Conservation (phyloP, 2,329 filamentous ascomycete species). For the Sporothrix pseudoabietina region DNA sequence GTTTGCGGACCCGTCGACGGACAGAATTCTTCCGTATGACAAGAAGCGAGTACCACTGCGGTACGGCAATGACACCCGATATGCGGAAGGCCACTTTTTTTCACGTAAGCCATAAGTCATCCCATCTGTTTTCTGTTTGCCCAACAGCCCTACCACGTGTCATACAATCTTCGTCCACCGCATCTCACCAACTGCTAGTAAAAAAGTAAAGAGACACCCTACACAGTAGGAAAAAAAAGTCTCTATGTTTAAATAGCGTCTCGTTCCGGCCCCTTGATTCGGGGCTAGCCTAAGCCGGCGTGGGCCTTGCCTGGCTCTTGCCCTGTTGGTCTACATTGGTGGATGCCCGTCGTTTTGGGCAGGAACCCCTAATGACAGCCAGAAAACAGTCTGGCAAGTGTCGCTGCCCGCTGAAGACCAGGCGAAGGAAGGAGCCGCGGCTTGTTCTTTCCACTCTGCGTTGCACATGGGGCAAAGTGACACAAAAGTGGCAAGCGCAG, state of each 20-base stretch:
- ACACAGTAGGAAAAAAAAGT: no score
- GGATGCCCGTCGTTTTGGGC: neutral
- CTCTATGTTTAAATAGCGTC: neutral
- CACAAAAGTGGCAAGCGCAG: slow-evolving; percentile 1
- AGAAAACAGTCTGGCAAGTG: neutral
- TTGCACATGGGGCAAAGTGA: neutral
- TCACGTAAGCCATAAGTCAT: no score
- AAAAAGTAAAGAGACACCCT: neutral
- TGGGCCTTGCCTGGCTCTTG: neutral
- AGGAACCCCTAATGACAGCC: neutral
- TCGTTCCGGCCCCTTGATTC: neutral
- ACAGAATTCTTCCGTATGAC: slow-evolving; percentile 20
- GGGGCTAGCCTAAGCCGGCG: slow-evolving; percentile 12
- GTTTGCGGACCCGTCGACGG: slow-evolving; percentile 30
- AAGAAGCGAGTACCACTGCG: slow-evolving; percentile 29
- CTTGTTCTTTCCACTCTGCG: no score
- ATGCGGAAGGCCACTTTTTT: neutral
- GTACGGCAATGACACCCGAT: neutral
- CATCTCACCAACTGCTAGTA: neutral
- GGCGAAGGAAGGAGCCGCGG: neutral
- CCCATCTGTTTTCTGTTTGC: no score
- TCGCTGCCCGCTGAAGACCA: neutral
- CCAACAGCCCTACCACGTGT: no score
- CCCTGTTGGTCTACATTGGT: no score
- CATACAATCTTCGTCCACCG: neutral